Evolutionary conservation across 2,329 filamentous ascomycete species (phyloP).

Genomic region (Didymosphaeria variabile): DNA sequence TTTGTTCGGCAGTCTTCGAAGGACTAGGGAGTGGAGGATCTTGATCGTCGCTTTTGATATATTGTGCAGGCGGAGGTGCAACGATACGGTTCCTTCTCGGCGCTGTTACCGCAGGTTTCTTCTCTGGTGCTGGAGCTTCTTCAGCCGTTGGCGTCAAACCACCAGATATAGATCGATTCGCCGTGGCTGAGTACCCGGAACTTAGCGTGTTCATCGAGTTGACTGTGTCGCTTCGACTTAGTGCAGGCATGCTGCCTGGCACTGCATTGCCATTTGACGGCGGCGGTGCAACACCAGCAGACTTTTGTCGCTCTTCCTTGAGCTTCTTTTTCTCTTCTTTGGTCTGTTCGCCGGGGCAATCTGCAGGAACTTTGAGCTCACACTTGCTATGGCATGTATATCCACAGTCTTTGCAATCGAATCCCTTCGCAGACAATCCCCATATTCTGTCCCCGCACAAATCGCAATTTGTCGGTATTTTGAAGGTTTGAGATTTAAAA

Average conservation of each 20-base stretch:
- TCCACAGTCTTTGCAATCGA: slow-evolving; percentile 94
- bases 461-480: slow-evolving; percentile 98
- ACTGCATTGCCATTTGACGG: slow-evolving; percentile 57
- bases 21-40: slow-evolving; percentile 52
- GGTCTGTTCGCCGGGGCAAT: slow-evolving; percentile 90
- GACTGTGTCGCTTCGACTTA: slow-evolving; percentile 87
- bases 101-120: slow-evolving; percentile 42
- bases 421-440: slow-evolving; percentile 95
- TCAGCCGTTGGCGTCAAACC: slow-evolving; percentile 62
- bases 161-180: slow-evolving; percentile 77
- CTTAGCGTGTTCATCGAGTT: slow-evolving; percentile 78
- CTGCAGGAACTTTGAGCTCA: slow-evolving; percentile 96
- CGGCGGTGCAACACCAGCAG: slow-evolving; percentile 66
- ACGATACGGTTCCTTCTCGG: slow-evolving; percentile 74
- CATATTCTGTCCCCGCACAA: slow-evolving; percentile 96
- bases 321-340: slow-evolving; percentile 97
- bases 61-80: slow-evolving; percentile 85
- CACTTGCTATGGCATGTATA: slow-evolving; percentile 99
- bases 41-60: slow-evolving; percentile 71
- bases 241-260: slow-evolving; percentile 67
- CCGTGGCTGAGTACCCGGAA: slow-evolving; percentile 85
- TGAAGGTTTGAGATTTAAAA: slow-evolving; percentile 99
- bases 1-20: slow-evolving; percentile 63
- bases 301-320: slow-evolving; percentile 84
- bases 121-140: slow-evolving; percentile 48